Evolutionary conservation across 495 filamentous ascomycete species (phyloP).

Genomic region (Choiromyces venosus): DNA sequence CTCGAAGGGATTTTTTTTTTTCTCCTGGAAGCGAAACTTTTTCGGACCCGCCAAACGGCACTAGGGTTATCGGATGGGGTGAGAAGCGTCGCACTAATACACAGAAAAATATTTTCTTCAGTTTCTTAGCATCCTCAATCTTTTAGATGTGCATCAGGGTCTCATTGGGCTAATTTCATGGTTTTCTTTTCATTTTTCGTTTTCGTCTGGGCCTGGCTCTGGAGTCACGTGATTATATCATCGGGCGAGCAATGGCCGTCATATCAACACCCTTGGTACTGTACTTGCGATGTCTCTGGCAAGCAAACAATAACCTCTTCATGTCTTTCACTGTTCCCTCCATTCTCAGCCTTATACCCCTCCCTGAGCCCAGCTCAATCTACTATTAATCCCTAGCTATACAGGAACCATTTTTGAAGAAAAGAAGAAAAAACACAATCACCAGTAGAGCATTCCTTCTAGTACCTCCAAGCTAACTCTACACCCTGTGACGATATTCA

Average conservation of each 20-base stretch:
- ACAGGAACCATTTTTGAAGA: no score
- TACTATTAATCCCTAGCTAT: not conserved
- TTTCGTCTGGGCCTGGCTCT: not conserved
- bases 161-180: not conserved
- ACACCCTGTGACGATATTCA: not conserved
- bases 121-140: not conserved
- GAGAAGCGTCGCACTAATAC: not conserved
- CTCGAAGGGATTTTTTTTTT: constrained; percentile 32
- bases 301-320: not conserved
- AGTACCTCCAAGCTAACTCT: not conserved
- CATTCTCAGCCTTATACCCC: not conserved
- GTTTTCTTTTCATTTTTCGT: not conserved
- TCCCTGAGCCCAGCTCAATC: not conserved
- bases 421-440: no score
- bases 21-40: constrained; percentile 29
- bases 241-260: not conserved
- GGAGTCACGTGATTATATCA: not conserved
- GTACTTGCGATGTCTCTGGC: no score
- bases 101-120: not conserved
- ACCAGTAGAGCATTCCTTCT: no score
- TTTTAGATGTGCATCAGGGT: not conserved
- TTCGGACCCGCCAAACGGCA: not conserved
- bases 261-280: no score
- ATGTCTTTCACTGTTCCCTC: not conserved
- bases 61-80: not conserved